Evolutionary conservation across 2,329 filamentous ascomycete genomes (phyloP).

Genomic region (Trichocomaceae sp.): DNA sequence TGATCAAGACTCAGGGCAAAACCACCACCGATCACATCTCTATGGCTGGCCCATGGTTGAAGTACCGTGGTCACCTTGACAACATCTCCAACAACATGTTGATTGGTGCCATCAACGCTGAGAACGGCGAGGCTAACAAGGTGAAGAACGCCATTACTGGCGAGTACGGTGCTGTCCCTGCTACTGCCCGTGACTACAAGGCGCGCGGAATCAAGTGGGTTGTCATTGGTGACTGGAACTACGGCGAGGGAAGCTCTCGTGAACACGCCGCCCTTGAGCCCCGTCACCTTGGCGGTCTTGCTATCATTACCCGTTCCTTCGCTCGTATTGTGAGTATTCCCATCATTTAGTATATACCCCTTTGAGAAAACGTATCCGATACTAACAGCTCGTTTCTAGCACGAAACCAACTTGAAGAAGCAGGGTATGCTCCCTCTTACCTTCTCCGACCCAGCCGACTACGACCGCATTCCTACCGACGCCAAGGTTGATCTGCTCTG

Average conservation of each 20-base stretch:
- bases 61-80: slow-evolving; percentile 97
- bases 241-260: slow-evolving; percentile 94
- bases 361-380: not conserved
- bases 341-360: not conserved
- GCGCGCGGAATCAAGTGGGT: slow-evolving; percentile 93
- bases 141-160: slow-evolving; percentile 83
- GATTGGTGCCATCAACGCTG: slow-evolving; percentile 92
- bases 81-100: slow-evolving; percentile 99
- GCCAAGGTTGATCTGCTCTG: slow-evolving; percentile 86
- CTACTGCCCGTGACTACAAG: slow-evolving; percentile 97
- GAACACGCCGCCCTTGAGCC: slow-evolving; percentile 98
- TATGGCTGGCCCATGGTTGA: slow-evolving; percentile 94
- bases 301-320: slow-evolving; percentile 92
- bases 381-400: slow-evolving; percentile 37
- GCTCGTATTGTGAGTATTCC: slow-evolving; percentile 68
- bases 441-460: slow-evolving; percentile 89
- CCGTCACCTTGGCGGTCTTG: slow-evolving; percentile 90
- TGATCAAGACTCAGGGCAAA: slow-evolving; percentile 96
- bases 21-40: slow-evolving; percentile 97
- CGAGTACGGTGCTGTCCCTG: slow-evolving; percentile 81
- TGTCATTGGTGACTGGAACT: slow-evolving; percentile 99
- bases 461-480: slow-evolving; percentile 90
- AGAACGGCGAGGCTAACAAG: slow-evolving; percentile 96
- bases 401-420: slow-evolving; percentile 99
- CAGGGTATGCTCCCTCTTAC: slow-evolving; percentile 99